phyloP scores from a whole-genome alignment of 2,329 filamentous ascomycete genomes.

The Penicillium brevicompactum region DNA sequence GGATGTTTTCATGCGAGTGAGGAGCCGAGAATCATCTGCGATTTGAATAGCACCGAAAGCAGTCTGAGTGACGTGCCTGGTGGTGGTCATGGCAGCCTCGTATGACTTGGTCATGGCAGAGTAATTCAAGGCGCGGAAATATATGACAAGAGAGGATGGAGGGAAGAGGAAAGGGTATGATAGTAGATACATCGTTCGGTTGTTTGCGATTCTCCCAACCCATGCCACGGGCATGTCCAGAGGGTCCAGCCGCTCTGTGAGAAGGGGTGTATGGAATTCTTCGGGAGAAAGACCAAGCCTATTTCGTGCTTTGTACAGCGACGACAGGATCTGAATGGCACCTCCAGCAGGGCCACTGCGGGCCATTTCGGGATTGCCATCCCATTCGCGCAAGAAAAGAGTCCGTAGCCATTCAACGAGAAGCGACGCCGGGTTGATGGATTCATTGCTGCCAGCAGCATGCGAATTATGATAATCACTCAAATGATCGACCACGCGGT shows the following conservation, averaged over 20 bases:
- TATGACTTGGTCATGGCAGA: conserved; percentile 79
- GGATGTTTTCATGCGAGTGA: conserved; percentile 65
- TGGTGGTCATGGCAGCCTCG: conserved; percentile 62
- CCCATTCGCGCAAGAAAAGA: conserved; percentile 78
- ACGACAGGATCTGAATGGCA: conserved; percentile 71
- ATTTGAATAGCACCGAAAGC: conserved; percentile 45
- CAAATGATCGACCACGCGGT: conserved; percentile 40
- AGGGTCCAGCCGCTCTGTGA: conserved; percentile 74
- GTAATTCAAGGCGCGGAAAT: conserved; percentile 88
- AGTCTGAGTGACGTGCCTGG: conserved; percentile 49
- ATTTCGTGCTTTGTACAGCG: conserved; percentile 71
- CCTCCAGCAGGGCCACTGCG: conserved; percentile 74
- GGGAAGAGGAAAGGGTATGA: conserved; percentile 81
- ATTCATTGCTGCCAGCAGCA: conserved; percentile 6
- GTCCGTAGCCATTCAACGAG: conserved; percentile 56
- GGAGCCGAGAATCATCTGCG: conserved; percentile 63
- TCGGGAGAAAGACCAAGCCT: conserved; percentile 67
- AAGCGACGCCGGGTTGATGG: conserved; percentile 32
- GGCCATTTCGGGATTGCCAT: conserved; percentile 70
- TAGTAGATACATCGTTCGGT: conserved; percentile 71
- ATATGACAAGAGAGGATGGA: conserved; percentile 70
- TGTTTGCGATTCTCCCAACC: conserved; percentile 63
- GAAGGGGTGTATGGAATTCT: conserved; percentile 73
- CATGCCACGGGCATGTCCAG: conserved; percentile 74
- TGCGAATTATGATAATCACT: conserved; percentile 30